phyloP scores from a whole-genome alignment of 257 asterid species.

The Nicotiana undulata region DNA sequence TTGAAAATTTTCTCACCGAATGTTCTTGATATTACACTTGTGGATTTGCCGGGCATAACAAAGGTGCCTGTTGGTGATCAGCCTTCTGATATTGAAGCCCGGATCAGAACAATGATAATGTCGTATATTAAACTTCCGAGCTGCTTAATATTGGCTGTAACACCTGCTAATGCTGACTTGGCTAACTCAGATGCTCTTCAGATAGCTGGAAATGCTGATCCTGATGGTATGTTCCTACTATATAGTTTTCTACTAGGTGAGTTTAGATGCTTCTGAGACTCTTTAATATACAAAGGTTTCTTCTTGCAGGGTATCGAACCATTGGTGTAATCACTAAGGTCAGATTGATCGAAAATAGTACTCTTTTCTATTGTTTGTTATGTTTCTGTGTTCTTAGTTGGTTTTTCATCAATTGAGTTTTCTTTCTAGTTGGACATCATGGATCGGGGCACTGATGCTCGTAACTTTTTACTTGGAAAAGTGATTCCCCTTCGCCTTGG shows the following conservation, averaged over 20 bases:
- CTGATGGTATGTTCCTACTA: slow-evolving; percentile 51
- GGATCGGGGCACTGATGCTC: slow-evolving; percentile 98
- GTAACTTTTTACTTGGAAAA: slow-evolving; percentile 90
- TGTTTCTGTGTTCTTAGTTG: neutral
- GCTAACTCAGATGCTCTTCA: slow-evolving; percentile 98
- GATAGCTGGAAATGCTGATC: slow-evolving; percentile 93
- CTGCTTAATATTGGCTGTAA: slow-evolving; percentile 84
- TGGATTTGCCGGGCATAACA: slow-evolving; percentile 94
- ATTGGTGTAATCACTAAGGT: slow-evolving; percentile 97
- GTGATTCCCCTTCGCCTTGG: slow-evolving; percentile 96
- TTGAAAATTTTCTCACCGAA: slow-evolving; percentile 82
- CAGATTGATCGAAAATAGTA: neutral
- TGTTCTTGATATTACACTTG: slow-evolving; percentile 91
- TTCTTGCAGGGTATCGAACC: slow-evolving; percentile 75
- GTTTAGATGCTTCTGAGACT: neutral
- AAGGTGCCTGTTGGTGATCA: slow-evolving; percentile 98
- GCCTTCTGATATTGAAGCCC: slow-evolving; percentile 92
- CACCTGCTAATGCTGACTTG: slow-evolving; percentile 94
- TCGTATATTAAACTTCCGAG: slow-evolving; percentile 57
- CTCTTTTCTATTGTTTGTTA: neutral
- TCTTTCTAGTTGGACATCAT: slow-evolving; percentile 85
- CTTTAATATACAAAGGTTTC: slow-evolving; percentile 1
- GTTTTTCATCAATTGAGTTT: neutral
- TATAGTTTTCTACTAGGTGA: neutral
- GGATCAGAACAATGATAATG: slow-evolving; percentile 92